Conservation (phyloP, 176 grass and related monocot genomes). For the Metroxylon sagu region DNA sequence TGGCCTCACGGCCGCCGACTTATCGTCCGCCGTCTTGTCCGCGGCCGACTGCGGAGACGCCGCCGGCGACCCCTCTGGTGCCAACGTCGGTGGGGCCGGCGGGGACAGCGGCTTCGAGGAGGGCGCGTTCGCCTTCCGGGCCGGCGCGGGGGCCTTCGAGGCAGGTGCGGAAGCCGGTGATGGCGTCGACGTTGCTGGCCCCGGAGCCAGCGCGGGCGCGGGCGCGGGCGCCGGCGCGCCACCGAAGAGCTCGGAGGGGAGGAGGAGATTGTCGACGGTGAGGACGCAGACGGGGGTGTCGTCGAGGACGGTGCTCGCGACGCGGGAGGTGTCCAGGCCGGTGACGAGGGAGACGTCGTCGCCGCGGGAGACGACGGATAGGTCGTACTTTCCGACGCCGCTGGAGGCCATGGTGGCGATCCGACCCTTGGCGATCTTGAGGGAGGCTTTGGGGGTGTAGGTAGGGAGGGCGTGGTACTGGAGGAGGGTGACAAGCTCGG, state of each 20-base stretch:
- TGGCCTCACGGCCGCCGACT: slow-evolving; percentile 5
- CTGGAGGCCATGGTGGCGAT: slow-evolving; percentile 67
- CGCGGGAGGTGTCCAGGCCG: slow-evolving; percentile 65
- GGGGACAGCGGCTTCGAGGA: slow-evolving; percentile 37
- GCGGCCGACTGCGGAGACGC: slow-evolving; percentile 36
- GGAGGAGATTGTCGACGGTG: slow-evolving; percentile 66
- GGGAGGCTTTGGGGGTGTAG: slow-evolving; percentile 85
- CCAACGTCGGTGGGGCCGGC: slow-evolving; percentile 44
- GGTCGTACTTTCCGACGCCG: slow-evolving; percentile 64
- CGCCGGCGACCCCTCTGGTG: slow-evolving; percentile 43
- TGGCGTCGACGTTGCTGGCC: slow-evolving; percentile 14
- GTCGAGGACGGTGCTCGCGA: slow-evolving; percentile 85
- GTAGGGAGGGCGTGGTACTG: slow-evolving; percentile 88
- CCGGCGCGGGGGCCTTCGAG: slow-evolving; percentile 20
- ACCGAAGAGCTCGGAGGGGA: slow-evolving; percentile 62
- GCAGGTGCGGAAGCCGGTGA: slow-evolving; percentile 21
- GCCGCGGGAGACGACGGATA: slow-evolving; percentile 58
- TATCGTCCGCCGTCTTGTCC: slow-evolving; percentile 18
- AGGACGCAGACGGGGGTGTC: slow-evolving; percentile 59
- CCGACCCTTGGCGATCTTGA: slow-evolving; percentile 50
- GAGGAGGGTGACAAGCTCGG: slow-evolving; percentile 73
- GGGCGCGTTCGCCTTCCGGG: slow-evolving; percentile 24
- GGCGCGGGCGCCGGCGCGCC: slow-evolving; percentile 36
- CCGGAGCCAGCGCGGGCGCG: slow-evolving; percentile 36
- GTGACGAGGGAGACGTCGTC: slow-evolving; percentile 82